Conservation (phyloP, 495 filamentous ascomycete species). For the Xylaria venustula region DNA sequence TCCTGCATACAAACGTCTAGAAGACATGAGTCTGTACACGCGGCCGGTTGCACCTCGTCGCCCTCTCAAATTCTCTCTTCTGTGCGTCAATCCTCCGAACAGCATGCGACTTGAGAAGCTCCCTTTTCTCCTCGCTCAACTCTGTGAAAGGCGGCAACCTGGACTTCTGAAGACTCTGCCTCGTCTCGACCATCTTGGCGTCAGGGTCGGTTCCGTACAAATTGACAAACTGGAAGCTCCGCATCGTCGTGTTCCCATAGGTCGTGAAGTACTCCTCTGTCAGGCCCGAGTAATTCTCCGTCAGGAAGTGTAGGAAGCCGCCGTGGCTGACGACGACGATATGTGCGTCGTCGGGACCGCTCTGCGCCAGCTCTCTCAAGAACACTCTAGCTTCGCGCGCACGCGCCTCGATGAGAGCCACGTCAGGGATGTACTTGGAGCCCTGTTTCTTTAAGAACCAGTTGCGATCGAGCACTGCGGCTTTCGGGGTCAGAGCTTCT, state of each 20-base stretch:
- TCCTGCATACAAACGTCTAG: background rate
- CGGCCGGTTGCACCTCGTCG: background rate
- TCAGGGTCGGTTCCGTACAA: conserved; percentile 47
- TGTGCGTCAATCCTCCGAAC: conserved; percentile 2
- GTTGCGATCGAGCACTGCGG: conserved; percentile 41
- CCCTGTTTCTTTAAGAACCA: conserved; percentile 64
- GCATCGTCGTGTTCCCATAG: conserved; percentile 61
- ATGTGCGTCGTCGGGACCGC: conserved; percentile 39
- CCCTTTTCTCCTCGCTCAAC: background rate
- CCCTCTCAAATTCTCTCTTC: conserved; percentile 1
- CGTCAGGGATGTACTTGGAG: conserved; percentile 49
- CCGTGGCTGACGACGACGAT: conserved; percentile 52
- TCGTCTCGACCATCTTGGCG: conserved; percentile 54
- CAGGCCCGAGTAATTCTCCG: conserved; percentile 67
- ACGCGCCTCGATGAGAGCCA: conserved; percentile 52
- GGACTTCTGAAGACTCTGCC: conserved; percentile 39
- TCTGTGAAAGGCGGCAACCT: conserved; percentile 7
- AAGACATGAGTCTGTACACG: background rate
- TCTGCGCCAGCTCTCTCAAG: conserved; percentile 43
- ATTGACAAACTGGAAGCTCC: conserved; percentile 61
- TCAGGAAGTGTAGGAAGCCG: conserved; percentile 59
- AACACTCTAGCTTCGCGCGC: conserved; percentile 59
- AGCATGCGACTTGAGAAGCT: conserved; percentile 2
- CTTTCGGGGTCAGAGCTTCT: background rate
- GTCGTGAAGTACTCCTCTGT: conserved; percentile 18